phyloP scores from a whole-genome alignment of 108 stramenopile species.

The Discostella pseudostelligera region DNA sequence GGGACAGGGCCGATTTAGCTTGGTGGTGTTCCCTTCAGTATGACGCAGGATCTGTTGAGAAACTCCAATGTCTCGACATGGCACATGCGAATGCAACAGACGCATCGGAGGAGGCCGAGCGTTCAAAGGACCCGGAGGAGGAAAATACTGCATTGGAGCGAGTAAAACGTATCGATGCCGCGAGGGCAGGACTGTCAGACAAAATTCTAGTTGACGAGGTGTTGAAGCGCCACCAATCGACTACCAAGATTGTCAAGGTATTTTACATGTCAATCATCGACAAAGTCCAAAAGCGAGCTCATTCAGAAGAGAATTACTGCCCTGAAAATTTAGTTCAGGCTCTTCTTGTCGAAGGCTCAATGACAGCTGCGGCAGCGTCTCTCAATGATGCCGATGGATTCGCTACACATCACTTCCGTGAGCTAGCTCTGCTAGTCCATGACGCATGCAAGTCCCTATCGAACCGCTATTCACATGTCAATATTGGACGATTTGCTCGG shows the following conservation, averaged over 20 bases:
- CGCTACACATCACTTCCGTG: constrained; percentile 61
- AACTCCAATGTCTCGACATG: constrained; percentile 69
- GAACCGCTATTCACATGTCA: constrained; percentile 77
- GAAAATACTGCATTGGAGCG: constrained; percentile 52
- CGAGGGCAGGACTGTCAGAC: constrained; percentile 71
- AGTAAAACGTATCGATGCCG: constrained; percentile 56
- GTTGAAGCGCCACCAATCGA: constrained; percentile 26
- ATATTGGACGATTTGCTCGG: constrained; percentile 45
- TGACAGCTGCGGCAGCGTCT: constrained; percentile 54
- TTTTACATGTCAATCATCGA: constrained; percentile 31
- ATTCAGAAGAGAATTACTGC: constrained; percentile 21
- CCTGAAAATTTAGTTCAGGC: constrained; percentile 69
- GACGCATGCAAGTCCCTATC: constrained; percentile 62
- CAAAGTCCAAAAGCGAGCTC: constrained; percentile 18
- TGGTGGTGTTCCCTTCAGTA: constrained; percentile 78
- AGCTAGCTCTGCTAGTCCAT: constrained; percentile 57
- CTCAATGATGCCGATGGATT: constrained; percentile 47
- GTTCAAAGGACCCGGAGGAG: constrained; percentile 16
- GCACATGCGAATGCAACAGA: constrained; percentile 65
- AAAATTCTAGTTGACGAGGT: constrained; percentile 58
- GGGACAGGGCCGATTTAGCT: constrained; percentile 64
- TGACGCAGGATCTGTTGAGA: constrained; percentile 47
- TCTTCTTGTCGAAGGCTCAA: constrained; percentile 66
- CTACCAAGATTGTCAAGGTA: constrained; percentile 19
- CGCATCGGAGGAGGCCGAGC: constrained; percentile 70